Conservation (phyloP, 2,329 filamentous ascomycete genomes). For the Diaporthe velutina region DNA sequence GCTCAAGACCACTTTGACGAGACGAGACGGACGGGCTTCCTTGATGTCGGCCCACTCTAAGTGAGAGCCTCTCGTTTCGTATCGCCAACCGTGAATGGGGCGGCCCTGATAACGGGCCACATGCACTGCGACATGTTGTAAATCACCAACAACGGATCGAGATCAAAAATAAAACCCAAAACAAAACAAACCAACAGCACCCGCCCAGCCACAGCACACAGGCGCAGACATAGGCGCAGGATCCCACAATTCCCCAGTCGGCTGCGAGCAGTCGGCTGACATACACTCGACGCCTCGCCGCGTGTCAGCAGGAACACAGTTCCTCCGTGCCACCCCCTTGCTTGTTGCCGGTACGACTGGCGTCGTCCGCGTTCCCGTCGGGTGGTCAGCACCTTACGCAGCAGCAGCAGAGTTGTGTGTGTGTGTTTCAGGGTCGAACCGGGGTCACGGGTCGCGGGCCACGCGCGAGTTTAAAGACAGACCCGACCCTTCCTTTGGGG, state of each 20-base stretch:
- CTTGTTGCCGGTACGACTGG: background rate
- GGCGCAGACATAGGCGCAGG: background rate
- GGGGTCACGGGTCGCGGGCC: conserved; percentile 21
- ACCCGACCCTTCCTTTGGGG: conserved; percentile 13
- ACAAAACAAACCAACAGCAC: background rate
- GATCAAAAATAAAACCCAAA: conserved; percentile 11
- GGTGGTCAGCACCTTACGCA: conserved; percentile 19
- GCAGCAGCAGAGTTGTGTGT: background rate
- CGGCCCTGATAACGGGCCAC: background rate
- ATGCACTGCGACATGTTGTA: conserved; percentile 7
- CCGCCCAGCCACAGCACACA: background rate
- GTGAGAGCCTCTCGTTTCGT: conserved; percentile 6
- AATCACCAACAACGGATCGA: conserved; percentile 5
- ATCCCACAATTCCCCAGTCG: background rate
- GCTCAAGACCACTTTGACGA: background rate
- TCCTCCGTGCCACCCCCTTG: conserved; percentile 29
- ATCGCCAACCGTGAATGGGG: conserved; percentile 7
- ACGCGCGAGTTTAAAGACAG: conserved; percentile 13
- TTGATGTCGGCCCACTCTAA: background rate
- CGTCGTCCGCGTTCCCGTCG: background rate
- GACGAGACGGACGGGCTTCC: conserved; percentile 8
- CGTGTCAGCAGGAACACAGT: conserved; percentile 29
- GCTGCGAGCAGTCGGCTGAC: conserved; percentile 19
- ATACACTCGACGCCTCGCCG: conserved; percentile 21
- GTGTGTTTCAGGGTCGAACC: conserved; percentile 6